Conservation (phyloP, 768 basidiomycete genomes). For the Russula vinacea region DNA sequence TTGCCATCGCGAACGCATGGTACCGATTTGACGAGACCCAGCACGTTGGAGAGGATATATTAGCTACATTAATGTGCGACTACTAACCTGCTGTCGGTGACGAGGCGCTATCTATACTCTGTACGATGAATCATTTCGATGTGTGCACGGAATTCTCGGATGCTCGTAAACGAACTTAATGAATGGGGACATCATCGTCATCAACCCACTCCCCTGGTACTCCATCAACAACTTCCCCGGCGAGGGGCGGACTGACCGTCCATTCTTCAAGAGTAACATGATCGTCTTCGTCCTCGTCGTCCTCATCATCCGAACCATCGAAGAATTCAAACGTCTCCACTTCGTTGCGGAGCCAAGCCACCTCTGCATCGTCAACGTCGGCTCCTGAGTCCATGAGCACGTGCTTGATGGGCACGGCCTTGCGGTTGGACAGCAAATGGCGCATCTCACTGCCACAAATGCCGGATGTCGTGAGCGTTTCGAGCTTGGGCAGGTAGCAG, state of each 20-base stretch:
- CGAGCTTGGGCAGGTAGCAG: constrained; percentile 51
- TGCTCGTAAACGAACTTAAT: background rate
- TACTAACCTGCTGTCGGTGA: constrained; percentile 5
- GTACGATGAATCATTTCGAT: constrained; percentile 7
- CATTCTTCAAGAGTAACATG: constrained; percentile 28
- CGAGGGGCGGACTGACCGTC: constrained; percentile 8
- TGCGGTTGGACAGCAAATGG: constrained; percentile 45
- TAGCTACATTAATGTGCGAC: constrained; percentile 25
- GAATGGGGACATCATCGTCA: background rate
- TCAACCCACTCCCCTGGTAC: constrained; percentile 14
- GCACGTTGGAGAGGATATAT: background rate
- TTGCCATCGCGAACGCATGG: background rate
- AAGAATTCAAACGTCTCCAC: constrained; percentile 54
- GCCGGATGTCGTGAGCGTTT: constrained; percentile 47
- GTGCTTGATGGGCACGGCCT: constrained; percentile 47
- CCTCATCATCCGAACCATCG: constrained; percentile 50
- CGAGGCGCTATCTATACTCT: constrained; percentile 2
- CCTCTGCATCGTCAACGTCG: constrained; percentile 42
- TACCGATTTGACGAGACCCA: background rate
- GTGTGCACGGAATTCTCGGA: background rate
- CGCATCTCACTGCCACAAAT: constrained; percentile 44
- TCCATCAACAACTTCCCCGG: constrained; percentile 22
- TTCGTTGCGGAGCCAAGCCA: constrained; percentile 51
- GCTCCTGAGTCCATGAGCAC: constrained; percentile 47
- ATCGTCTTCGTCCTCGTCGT: constrained; percentile 36